Evolutionary conservation across 306 rosid genomes (phyloP).

Genomic region (Prosopis cineraria): DNA sequence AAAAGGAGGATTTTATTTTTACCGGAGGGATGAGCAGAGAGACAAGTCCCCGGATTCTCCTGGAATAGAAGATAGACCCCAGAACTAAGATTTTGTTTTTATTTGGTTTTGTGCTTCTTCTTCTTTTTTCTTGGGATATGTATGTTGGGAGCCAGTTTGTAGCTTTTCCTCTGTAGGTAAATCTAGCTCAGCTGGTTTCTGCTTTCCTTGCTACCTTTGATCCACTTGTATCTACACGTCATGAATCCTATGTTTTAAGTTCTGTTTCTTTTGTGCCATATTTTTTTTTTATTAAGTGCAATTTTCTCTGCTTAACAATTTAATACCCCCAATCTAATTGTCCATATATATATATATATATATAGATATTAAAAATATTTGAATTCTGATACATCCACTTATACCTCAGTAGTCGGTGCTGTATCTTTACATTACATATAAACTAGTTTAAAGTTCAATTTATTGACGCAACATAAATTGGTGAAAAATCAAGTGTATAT

Average conservation of each 20-base stretch:
- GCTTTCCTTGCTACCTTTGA: constrained; percentile 5
- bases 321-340: too few relatives aligned
- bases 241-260: background rate
- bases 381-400: too few relatives aligned
- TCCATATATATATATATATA: too few relatives aligned
- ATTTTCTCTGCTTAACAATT: too few relatives aligned
- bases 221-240: background rate
- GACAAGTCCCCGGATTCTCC: constrained; percentile 72
- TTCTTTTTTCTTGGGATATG: background rate
- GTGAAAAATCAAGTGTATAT: background rate
- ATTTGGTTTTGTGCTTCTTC: background rate
- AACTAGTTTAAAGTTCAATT: too few relatives aligned
- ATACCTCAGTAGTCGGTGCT: too few relatives aligned
- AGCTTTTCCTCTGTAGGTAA: constrained; percentile 54
- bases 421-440: too few relatives aligned
- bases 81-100: constrained; percentile 34
- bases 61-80: constrained; percentile 29
- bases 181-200: constrained; percentile 89
- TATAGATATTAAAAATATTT: too few relatives aligned
- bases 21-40: constrained; percentile 56
- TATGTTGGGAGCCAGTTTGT: constrained; percentile 54
- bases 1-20: constrained; percentile 39
- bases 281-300: background rate
- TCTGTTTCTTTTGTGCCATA: background rate
- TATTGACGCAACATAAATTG: background rate